Conservation (phyloP, 805 yeast species). For the Saturnispora hagleri region DNA sequence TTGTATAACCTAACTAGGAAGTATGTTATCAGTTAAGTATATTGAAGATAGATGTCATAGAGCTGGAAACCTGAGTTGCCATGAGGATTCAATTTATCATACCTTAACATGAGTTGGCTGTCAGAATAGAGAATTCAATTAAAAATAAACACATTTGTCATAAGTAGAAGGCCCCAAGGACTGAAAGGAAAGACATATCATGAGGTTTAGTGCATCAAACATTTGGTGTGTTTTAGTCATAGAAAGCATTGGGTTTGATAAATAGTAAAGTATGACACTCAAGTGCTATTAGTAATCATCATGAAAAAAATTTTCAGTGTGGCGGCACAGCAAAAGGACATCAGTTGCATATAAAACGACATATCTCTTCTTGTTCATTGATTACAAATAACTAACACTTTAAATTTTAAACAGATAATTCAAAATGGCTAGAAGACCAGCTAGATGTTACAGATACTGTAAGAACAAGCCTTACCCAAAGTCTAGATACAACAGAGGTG, state of each 20-base stretch:
- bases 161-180: too few species aligned
- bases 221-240: too few species aligned
- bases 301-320: background rate
- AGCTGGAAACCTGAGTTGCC: background rate
- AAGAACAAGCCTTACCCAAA: slow-evolving; percentile 99
- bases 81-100: background rate
- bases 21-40: background rate
- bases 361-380: background rate
- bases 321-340: background rate
- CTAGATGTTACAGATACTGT: slow-evolving; percentile 99
- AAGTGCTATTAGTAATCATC: background rate
- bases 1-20: background rate
- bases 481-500: slow-evolving; percentile 99
- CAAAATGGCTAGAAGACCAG: slow-evolving; percentile 99
- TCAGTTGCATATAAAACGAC: background rate
- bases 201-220: too few species aligned
- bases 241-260: background rate
- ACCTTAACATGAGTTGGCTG: background rate
- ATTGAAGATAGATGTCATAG: background rate
- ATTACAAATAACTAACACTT: slow-evolving; percentile 10
- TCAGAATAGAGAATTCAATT: too few species aligned
- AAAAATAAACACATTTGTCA: too few species aligned
- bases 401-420: slow-evolving; percentile 16
- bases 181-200: too few species aligned
- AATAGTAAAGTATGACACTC: background rate